phyloP scores from a whole-genome alignment of 139 green algal genomes.

The Ostreobium quekettii region DNA sequence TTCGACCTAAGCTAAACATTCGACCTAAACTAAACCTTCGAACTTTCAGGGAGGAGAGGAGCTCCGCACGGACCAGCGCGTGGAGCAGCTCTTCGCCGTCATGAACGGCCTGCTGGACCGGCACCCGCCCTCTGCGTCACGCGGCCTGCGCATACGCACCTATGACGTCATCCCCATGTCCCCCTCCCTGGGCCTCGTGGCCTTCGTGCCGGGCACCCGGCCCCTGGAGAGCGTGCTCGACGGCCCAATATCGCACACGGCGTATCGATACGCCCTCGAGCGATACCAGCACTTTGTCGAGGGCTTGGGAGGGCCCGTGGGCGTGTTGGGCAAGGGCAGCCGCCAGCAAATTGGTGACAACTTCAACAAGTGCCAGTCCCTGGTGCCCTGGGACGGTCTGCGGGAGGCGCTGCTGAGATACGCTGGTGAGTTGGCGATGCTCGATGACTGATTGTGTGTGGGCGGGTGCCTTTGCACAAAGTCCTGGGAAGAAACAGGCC shows the following conservation, averaged over 20 bases:
- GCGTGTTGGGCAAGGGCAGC: not conserved
- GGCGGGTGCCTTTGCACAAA: too few species aligned
- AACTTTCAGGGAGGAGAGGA: conserved; percentile 66
- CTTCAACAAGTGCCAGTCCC: not conserved
- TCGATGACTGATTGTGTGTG: too few species aligned
- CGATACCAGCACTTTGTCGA: not conserved
- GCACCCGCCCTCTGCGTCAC: conserved; percentile 12
- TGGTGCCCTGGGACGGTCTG: conserved; percentile 36
- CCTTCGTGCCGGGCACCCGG: conserved; percentile 42
- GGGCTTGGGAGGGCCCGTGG: not conserved
- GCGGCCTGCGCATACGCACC: conserved; percentile 33
- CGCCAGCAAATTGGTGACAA: not conserved
- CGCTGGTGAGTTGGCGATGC: conserved; percentile 16
- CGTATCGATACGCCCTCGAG: not conserved
- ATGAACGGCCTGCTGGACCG: conserved; percentile 45
- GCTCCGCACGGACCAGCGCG: conserved; percentile 55
- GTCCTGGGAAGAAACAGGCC: too few species aligned
- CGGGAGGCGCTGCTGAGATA: conserved; percentile 32
- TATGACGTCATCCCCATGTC: conserved; percentile 56
- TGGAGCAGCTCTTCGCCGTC: conserved; percentile 55
- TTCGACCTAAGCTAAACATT: not conserved
- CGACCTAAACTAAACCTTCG: too few species aligned
- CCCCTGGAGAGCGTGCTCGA: conserved; percentile 22
- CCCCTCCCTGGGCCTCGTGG: conserved; percentile 42
- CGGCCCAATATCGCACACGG: conserved; percentile 4